Conservation (phyloP, 345 rosid genomes). For the Eucalyptus tenuipes region DNA sequence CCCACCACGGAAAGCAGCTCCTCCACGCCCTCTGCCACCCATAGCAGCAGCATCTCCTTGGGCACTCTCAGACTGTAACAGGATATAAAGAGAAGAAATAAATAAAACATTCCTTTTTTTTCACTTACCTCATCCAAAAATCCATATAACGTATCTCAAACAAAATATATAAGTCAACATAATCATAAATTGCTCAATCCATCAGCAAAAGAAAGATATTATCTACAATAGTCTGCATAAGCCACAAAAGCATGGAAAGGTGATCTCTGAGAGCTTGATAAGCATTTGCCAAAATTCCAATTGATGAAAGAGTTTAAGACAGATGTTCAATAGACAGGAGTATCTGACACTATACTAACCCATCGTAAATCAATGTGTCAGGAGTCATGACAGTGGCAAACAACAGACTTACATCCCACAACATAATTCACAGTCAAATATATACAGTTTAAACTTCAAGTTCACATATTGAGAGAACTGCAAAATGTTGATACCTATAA, state of each 20-base stretch:
- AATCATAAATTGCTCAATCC: neutral
- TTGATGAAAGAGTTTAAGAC: neutral
- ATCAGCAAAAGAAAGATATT: neutral
- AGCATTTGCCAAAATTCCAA: neutral
- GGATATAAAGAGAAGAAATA: neutral
- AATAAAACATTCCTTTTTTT: neutral
- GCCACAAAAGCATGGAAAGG: neutral
- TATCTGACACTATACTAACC: neutral
- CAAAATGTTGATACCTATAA: neutral
- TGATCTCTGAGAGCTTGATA: neutral
- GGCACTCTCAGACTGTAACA: constrained; percentile 57
- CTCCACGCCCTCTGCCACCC: constrained; percentile 86
- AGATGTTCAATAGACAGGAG: neutral
- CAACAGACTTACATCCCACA: neutral
- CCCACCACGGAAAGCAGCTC: constrained; percentile 48
- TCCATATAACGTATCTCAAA: neutral
- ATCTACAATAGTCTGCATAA: neutral
- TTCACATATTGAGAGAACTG: neutral
- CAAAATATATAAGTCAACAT: neutral
- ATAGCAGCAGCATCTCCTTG: constrained; percentile 95
- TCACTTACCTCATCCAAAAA: neutral
- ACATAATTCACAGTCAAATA: neutral
- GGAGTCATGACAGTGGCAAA: neutral
- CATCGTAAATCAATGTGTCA: neutral
- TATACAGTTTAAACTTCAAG: neutral